Percentiles rank a stretch among this genome's conserved stretches.
Evolutionary conservation across 805 yeast species (phyloP).

Genomic region (Wickerhamiella siamensis): DNA sequence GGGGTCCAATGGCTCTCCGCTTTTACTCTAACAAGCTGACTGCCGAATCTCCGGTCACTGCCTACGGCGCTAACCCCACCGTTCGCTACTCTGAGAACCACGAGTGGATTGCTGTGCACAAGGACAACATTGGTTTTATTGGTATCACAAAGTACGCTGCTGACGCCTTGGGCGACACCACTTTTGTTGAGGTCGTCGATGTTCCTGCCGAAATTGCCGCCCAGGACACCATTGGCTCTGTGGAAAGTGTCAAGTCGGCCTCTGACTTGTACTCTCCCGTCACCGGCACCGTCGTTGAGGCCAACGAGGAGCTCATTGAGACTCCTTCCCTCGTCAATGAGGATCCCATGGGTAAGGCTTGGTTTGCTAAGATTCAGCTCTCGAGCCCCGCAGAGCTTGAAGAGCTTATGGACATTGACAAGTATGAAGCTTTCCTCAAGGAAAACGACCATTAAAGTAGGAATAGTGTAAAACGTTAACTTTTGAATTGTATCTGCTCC

Average conservation of each 20-base stretch:
- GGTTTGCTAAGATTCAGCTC: constrained; percentile 72
- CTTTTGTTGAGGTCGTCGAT: constrained; percentile 82
- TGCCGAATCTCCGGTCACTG: constrained; percentile 19
- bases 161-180: constrained; percentile 93
- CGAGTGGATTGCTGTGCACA: constrained; percentile 85
- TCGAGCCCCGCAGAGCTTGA: constrained; percentile 27
- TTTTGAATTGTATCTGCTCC: neutral
- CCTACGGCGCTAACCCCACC: constrained; percentile 20
- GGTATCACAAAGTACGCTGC: constrained; percentile 94
- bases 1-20: constrained; percentile 6
- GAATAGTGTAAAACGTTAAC: neutral
- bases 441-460: neutral
- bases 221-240: constrained; percentile 82
- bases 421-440: constrained; percentile 23
- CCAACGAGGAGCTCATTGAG: constrained; percentile 50
- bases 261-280: constrained; percentile 86
- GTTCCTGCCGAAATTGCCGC: constrained; percentile 43
- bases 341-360: constrained; percentile 89
- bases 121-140: constrained; percentile 63
- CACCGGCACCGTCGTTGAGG: constrained; percentile 57
- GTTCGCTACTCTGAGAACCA: constrained; percentile 66
- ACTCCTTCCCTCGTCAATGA: constrained; percentile 66
- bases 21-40: constrained; percentile 21
- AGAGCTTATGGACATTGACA: constrained; percentile 20
- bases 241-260: constrained; percentile 90